Evolutionary conservation across 331 rosid species (phyloP).

Genomic region (Acacia concinna): DNA sequence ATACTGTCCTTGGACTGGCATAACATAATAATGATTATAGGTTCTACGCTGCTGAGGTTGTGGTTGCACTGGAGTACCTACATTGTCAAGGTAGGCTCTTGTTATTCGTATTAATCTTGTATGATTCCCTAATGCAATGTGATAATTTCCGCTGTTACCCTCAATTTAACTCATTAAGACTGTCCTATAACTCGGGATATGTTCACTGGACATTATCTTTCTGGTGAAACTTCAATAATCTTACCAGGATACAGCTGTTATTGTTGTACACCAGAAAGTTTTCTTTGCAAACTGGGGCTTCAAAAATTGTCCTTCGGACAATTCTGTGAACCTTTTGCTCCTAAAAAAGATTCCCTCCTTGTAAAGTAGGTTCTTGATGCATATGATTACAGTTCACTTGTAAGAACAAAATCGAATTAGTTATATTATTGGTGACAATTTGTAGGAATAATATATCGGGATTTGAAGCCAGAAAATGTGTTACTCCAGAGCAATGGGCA

Average conservation of each 20-base stretch:
- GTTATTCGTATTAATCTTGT: background rate
- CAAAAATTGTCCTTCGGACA: background rate
- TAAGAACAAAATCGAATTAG: constrained; percentile 17
- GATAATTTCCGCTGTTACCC: constrained; percentile 1
- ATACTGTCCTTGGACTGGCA: constrained; percentile 24
- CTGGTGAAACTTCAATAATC: background rate
- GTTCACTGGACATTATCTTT: constrained; percentile 7
- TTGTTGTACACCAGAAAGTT: too few species aligned
- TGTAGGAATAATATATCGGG: constrained; percentile 91
- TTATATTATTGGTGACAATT: constrained; percentile 24
- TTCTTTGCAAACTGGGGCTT: background rate
- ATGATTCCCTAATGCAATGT: background rate
- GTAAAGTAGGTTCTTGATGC: background rate
- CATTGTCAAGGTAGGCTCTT: constrained; percentile 82
- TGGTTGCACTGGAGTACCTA: constrained; percentile 92
- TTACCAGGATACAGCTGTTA: background rate
- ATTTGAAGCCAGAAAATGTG: constrained; percentile 96
- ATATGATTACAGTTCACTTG: background rate
- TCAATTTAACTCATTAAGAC: background rate
- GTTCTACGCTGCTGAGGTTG: constrained; percentile 87
- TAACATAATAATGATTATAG: constrained; percentile 40
- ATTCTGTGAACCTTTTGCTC: background rate
- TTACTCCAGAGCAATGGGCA: constrained; percentile 81
- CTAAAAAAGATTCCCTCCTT: background rate
- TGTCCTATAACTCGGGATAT: constrained; percentile 1